Evolutionary conservation across 192 early-diverging fungal species (phyloP).

Genomic region (Geranomyces variabilis): DNA sequence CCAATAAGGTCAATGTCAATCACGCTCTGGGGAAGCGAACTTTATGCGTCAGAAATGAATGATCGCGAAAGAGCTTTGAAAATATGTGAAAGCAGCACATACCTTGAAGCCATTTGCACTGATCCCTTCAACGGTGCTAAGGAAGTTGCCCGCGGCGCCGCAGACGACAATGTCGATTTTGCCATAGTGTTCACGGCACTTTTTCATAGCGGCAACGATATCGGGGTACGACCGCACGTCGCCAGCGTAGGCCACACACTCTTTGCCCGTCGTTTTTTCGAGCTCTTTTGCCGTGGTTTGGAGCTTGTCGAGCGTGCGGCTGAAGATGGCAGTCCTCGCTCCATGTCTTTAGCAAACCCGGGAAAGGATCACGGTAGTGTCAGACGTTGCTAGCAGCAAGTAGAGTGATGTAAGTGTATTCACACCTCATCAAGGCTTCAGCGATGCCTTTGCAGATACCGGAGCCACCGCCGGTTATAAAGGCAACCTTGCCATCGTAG

Average conservation of each 20-base stretch:
- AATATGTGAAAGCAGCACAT: neutral
- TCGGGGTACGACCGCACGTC: conserved; percentile 68
- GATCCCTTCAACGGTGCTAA: conserved; percentile 64
- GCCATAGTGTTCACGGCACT: conserved; percentile 64
- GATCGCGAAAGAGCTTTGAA: neutral
- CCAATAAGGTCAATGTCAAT: conserved; percentile 65
- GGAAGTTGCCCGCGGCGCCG: conserved; percentile 77
- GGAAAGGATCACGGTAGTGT: neutral
- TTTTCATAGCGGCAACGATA: conserved; percentile 61
- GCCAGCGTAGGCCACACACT: conserved; percentile 52
- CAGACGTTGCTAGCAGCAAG: too few relatives aligned
- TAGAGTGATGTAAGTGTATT: too few relatives aligned
- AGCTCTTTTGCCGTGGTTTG: conserved; percentile 70
- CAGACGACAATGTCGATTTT: conserved; percentile 69
- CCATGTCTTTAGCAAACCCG: conserved; percentile 35
- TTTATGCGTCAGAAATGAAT: neutral
- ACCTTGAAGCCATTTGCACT: conserved; percentile 74
- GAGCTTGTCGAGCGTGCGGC: conserved; percentile 67
- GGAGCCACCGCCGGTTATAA: conserved; percentile 69
- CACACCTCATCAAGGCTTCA: conserved; percentile 62
- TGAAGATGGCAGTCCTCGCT: conserved; percentile 60
- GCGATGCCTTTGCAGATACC: conserved; percentile 74
- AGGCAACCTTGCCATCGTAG: conserved; percentile 60
- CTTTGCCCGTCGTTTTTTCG: conserved; percentile 51
- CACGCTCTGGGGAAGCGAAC: conserved; percentile 28